Conservation (phyloP, 371 early-diverging fungal genomes). For the Dichotomocladium elegans region DNA sequence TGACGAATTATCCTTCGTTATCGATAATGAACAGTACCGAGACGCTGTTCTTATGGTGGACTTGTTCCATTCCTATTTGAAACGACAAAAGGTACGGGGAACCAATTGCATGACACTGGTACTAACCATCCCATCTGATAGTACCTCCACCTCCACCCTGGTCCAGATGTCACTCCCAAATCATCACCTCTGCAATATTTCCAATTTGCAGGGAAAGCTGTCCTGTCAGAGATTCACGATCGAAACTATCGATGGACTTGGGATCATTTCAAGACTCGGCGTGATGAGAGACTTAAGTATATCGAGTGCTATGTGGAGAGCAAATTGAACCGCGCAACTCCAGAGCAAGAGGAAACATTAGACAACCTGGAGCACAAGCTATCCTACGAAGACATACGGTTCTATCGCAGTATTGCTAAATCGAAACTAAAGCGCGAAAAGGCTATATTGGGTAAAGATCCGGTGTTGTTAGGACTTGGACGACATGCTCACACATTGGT, state of each 20-base stretch:
- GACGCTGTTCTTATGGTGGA: slow-evolving; percentile 79
- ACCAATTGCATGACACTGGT: too few species aligned
- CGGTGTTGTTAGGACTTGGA: too few species aligned
- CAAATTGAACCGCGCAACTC: slow-evolving; percentile 50
- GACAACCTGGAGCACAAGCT: slow-evolving; percentile 74
- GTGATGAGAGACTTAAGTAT: slow-evolving; percentile 82
- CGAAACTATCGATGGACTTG: slow-evolving; percentile 82
- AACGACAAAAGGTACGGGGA: slow-evolving; percentile 32
- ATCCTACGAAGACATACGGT: slow-evolving; percentile 85
- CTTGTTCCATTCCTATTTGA: slow-evolving; percentile 73
- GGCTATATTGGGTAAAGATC: slow-evolving; percentile 57
- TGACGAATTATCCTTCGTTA: slow-evolving; percentile 88
- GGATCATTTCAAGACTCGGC: slow-evolving; percentile 78
- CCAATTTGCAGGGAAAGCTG: slow-evolving; percentile 74
- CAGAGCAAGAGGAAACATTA: slow-evolving; percentile 56
- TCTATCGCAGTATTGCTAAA: slow-evolving; percentile 84
- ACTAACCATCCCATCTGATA: slow-evolving; percentile 14
- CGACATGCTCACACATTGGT: neutral
- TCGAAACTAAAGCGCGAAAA: slow-evolving; percentile 70
- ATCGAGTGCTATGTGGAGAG: slow-evolving; percentile 72
- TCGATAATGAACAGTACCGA: slow-evolving; percentile 89
- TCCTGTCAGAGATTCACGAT: slow-evolving; percentile 86
- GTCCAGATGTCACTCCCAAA: slow-evolving; percentile 68
- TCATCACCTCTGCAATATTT: slow-evolving; percentile 84
- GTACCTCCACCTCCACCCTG: slow-evolving; percentile 86